A percentile compares a stretch with the other conserved stretches of the same genome.
These are phyloP conservation scores for Carex sylvatica DNA, from an alignment of 202 grass and related monocot species.

Conservation along the genomic window DNA sequence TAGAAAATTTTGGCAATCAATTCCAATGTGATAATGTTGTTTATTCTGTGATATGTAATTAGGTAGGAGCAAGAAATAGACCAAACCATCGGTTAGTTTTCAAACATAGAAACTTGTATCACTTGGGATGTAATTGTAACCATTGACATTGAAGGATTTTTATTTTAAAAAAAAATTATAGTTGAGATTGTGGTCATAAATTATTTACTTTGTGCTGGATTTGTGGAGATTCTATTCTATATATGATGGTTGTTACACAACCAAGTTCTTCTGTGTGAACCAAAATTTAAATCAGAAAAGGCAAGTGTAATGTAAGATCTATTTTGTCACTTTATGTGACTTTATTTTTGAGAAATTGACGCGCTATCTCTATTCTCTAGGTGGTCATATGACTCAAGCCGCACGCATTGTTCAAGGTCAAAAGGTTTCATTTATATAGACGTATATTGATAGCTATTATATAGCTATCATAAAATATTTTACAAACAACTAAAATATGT, in stretches of 20 bases:
- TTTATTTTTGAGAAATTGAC: neutral
- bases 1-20: neutral
- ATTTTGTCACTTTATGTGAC: neutral
- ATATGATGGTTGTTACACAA: neutral
- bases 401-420: constrained; percentile 4
- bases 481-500: neutral
- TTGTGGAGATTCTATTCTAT: neutral
- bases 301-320: neutral
- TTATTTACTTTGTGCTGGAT: neutral
- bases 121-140: neutral
- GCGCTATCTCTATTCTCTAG: neutral
- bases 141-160: constrained; percentile 1
- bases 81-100: neutral
- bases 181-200: neutral
- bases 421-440: neutral
- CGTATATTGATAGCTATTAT: neutral
- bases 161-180: neutral
- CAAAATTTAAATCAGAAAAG: neutral
- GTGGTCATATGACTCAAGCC: neutral
- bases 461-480: neutral
- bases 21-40: neutral
- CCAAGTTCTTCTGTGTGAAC: neutral
- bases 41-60: neutral
- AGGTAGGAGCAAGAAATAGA: neutral
- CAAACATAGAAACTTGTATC: neutral